A percentile compares a stretch with the other conserved stretches of the same genome.
Evolutionary conservation across 2,329 filamentous ascomycete genomes (phyloP).

Genomic region (Exserohilum turcica): DNA sequence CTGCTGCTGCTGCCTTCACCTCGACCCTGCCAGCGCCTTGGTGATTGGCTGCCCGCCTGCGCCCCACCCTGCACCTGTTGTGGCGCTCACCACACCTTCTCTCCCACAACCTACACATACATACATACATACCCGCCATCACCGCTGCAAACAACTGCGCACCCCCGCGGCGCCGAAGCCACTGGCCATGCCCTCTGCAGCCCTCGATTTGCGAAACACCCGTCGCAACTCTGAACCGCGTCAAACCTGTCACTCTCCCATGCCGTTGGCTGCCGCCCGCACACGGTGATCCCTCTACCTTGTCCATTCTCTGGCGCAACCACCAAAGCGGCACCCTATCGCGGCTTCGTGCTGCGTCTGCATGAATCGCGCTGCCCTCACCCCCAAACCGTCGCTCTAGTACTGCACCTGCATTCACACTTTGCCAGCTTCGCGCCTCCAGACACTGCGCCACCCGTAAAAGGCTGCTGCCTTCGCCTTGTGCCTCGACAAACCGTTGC

Average conservation of each 20-base stretch:
- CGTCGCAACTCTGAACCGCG: slow-evolving; percentile 12
- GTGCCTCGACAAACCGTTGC: neutral
- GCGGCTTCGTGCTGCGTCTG: neutral
- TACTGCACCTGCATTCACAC: neutral
- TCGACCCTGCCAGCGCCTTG: neutral
- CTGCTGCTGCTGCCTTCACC: neutral
- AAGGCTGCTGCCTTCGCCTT: neutral
- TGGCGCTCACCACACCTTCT: neutral
- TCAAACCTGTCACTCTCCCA: slow-evolving; percentile 22
- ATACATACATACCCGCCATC: no score
- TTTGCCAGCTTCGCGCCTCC: slow-evolving; percentile 4
- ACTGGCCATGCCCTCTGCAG: neutral
- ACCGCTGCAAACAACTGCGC: neutral
- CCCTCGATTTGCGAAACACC: slow-evolving; percentile 9
- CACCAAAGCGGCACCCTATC: no score
- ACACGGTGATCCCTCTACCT: slow-evolving; percentile 4
- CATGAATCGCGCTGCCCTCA: neutral
- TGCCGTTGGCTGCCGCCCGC: slow-evolving; percentile 13
- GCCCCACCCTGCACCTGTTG: neutral
- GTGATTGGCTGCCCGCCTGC: neutral
- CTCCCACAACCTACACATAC: no score
- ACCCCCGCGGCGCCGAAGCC: neutral
- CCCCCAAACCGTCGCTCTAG: neutral
- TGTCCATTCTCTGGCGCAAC: no score
- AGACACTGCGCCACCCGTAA: slow-evolving; percentile 9